A percentile compares a stretch with the other conserved stretches of the same genome.
Evolutionary conservation across 192 early-diverging fungal species (phyloP).

Genomic region (Coemansia erecta): DNA sequence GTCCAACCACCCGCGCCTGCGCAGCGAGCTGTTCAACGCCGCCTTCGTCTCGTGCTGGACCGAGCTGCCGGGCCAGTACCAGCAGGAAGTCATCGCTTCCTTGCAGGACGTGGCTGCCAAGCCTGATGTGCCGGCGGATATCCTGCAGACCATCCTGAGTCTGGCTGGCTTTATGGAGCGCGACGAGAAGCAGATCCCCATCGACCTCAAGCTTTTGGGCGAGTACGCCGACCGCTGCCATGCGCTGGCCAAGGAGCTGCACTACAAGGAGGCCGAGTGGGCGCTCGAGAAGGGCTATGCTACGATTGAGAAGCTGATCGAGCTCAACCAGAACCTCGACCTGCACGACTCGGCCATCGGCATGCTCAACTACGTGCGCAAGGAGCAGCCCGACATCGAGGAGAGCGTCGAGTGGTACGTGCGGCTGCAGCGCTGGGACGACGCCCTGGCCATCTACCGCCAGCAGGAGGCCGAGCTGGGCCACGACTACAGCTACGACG

Average conservation of each 20-base stretch:
- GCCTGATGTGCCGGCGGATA: slow-evolving; percentile 85
- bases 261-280: slow-evolving; percentile 97
- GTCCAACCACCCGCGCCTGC: slow-evolving; percentile 71
- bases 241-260: slow-evolving; percentile 96
- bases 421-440: slow-evolving; percentile 91
- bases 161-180: slow-evolving; percentile 99
- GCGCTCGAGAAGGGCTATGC: slow-evolving; percentile 74
- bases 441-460: slow-evolving; percentile 84
- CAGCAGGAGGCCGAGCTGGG: slow-evolving; percentile 8
- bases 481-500: slow-evolving; percentile 51
- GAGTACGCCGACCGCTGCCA: slow-evolving; percentile 89
- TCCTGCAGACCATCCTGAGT: slow-evolving; percentile 86
- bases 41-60: slow-evolving; percentile 97
- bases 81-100: slow-evolving; percentile 81
- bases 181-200: slow-evolving; percentile 91
- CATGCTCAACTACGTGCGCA: slow-evolving; percentile 85
- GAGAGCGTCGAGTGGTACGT: slow-evolving; percentile 91
- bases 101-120: slow-evolving; percentile 81
- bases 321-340: slow-evolving; percentile 92
- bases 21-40: slow-evolving; percentile 92
- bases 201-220: slow-evolving; percentile 86
- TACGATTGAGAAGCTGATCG: slow-evolving; percentile 88
- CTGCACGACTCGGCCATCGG: slow-evolving; percentile 96
- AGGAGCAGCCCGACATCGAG: slow-evolving; percentile 72
- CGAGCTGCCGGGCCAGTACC: slow-evolving; percentile 83